Conservation (phyloP, 495 filamentous ascomycete genomes). For the Pyrenula aspistea region DNA sequence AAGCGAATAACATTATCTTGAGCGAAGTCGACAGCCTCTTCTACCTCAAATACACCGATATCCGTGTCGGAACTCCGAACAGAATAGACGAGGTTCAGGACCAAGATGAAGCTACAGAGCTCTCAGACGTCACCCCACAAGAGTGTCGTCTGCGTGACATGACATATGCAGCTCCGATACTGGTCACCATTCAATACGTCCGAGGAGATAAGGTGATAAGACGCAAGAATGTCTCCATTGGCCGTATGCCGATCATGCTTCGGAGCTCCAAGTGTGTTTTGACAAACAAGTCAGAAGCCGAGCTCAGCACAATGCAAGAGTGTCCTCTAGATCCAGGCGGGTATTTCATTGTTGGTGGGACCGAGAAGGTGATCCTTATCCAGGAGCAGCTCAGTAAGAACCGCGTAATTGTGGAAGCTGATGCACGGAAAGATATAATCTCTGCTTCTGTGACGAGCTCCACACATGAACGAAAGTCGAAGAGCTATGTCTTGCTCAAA, state of each 20-base stretch:
- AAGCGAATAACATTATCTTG: slow-evolving; percentile 69
- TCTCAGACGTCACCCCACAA: slow-evolving; percentile 62
- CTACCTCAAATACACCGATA: slow-evolving; percentile 72
- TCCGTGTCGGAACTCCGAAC: slow-evolving; percentile 68
- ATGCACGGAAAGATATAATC: slow-evolving; percentile 80
- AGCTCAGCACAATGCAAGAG: slow-evolving; percentile 83
- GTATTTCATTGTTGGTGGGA: slow-evolving; percentile 96
- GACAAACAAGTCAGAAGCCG: slow-evolving; percentile 59
- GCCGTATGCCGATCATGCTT: slow-evolving; percentile 91
- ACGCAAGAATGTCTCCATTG: slow-evolving; percentile 63
- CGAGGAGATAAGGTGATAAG: slow-evolving; percentile 60
- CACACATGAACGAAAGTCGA: slow-evolving; percentile 92
- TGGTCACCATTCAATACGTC: slow-evolving; percentile 78
- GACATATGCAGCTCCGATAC: slow-evolving; percentile 86
- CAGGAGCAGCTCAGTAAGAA: slow-evolving; percentile 99
- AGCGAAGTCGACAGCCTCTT: slow-evolving; percentile 85
- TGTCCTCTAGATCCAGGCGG: slow-evolving; percentile 93
- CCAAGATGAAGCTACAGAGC: slow-evolving; percentile 37
- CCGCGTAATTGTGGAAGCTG: slow-evolving; percentile 89
- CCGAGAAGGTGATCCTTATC: slow-evolving; percentile 95
- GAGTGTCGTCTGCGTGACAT: slow-evolving; percentile 93
- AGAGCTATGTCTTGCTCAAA: slow-evolving; percentile 86
- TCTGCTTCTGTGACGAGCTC: slow-evolving; percentile 97
- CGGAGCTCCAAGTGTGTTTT: slow-evolving; percentile 87
- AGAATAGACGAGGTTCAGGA: slow-evolving; percentile 54